These are phyloP conservation scores for Solanum hybrid DNA, from an alignment of 305 asterid genomes.

Conservation along the genomic window DNA sequence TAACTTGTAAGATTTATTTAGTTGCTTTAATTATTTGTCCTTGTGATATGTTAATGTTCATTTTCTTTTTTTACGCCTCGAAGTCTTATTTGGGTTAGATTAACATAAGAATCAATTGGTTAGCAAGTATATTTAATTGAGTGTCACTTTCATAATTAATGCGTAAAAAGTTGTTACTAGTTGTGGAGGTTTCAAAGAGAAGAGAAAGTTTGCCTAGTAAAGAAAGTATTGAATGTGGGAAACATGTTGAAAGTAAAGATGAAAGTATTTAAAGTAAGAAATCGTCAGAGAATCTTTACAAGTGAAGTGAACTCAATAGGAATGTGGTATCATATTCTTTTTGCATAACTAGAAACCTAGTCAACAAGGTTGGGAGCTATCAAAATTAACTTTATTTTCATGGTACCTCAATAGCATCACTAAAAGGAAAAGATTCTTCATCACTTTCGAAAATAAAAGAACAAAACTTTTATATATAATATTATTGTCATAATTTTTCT, in stretches of 20 bases:
- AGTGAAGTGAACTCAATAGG: slow-evolving; percentile 2
- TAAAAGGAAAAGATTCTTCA: not conserved
- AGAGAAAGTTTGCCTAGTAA: not conserved
- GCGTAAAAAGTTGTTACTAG: not conserved
- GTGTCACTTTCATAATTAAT: not conserved
- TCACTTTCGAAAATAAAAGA: not conserved
- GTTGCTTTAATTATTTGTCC: not conserved
- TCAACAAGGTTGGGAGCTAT: slow-evolving; percentile 2
- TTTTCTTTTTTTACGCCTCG: not conserved
- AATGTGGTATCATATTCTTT: slow-evolving; percentile 7
- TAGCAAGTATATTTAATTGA: not conserved
- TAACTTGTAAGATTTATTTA: not conserved
- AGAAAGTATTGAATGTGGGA: slow-evolving; percentile 2
- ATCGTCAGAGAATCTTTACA: slow-evolving; percentile 4
- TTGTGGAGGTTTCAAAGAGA: not conserved
- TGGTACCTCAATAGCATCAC: not conserved
- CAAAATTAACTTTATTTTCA: not conserved
- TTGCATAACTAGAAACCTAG: slow-evolving; percentile 6
- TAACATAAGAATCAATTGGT: slow-evolving; percentile 1
- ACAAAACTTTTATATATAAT: not conserved
- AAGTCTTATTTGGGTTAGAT: not conserved
- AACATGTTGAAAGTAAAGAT: not conserved
- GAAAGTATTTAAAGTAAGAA: not conserved
- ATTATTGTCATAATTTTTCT: too few species aligned
- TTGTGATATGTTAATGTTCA: not conserved